Base-by-base conservation (phyloP, 2,329 filamentous ascomycete species). In the Penicillium sp. region DNA sequence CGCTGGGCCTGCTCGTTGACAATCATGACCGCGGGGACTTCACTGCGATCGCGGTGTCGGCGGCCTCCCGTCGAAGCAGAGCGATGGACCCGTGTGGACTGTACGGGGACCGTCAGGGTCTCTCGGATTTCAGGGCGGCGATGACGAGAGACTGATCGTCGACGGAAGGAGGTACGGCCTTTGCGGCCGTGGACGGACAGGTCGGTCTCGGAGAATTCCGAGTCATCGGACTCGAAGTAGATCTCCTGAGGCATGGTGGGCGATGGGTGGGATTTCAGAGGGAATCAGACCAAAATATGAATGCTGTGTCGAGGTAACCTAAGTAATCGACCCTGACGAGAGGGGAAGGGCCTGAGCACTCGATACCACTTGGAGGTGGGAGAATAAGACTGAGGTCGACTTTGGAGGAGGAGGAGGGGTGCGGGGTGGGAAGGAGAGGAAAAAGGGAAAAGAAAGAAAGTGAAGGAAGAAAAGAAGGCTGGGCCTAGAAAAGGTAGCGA, bases 131-230 rank as follows among this genome's bases (percentile, higher is more conserved):
- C 66, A 11, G 69, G 69, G 22, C 54, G 64, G 31, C 69, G 74
- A 47, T 65, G 66, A 35, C 73, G 74, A 24, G 75, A 77, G 41
- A 67, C 50, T 24, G 74, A 76, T 47, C 73, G 74, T 36, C 66
- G 67, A 33, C 68, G 66, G 44, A 70, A 47, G 16, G 60, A 54
- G 22, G 67, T 61, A 44, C 60, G 65, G 19, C 61, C 63, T 40
- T 63, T 62, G 24, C 62, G 67, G 55, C 68, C 66, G 13, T 53
- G 60, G 55, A 74, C 68, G 24, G 73, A 76, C 56, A 71, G 44
- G 44, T 77, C 74, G 13, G 73, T 71, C 59, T 77, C 74, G 27
- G 72, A 73, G 54, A 65, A 72, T 2, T 74, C 73, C 22, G 70
- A 67, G 35, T 73, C 71, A 16, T 70, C 67, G 19, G 71, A 70